Base-by-base conservation (phyloP, 768 basidiomycete genomes). In the Mycena galopus region DNA sequence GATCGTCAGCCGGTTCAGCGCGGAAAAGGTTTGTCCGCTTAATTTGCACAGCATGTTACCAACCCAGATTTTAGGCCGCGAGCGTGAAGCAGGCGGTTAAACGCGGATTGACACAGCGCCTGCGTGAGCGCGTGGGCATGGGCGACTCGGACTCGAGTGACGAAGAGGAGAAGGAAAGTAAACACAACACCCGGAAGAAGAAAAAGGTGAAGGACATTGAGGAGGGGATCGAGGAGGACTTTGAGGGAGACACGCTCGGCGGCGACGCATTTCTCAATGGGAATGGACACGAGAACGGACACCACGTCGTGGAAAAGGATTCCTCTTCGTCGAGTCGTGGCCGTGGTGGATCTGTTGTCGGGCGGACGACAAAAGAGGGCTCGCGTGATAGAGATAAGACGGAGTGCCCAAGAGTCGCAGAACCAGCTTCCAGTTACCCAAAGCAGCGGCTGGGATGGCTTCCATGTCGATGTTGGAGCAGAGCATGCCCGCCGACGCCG, bases 401-500 rank as follows among this genome's bases (percentile, higher is more conserved):
- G 60, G 65, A 19, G 30, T 56, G 78, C 75, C 73, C 72, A 84
- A 81, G 75, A 78, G 76, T 42, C 81, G 73, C n/a, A 77, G 78
- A 51, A 77, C 82, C 2, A 82, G 82, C 61, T 85, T 87, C 69
- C 82, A 84, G 70, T 65, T 87, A n/a, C 84, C 85, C 9, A 84
- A 80, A 65, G 79, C 83, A 4, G 81, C 83, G 27, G 77, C 82
- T n/a, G 83, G 81, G 6, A 86, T 87, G 82, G 80, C 83, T 9
- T 84, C 84, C 5, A 84, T 87, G 78, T 85, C 85, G 67, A 84
- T 82, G 62, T 81, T 90, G 62, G 95, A 96, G 81, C 95, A 96
- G 80, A 92, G 87, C 77, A 94, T 95, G 90, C 95, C 95, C 55
- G 93, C 94, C 44, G 95, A 96, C 82, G 95, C 95, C 19, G 92